phyloP scores from a whole-genome alignment of 495 filamentous ascomycete species.

The Penicillium roqueforti region DNA sequence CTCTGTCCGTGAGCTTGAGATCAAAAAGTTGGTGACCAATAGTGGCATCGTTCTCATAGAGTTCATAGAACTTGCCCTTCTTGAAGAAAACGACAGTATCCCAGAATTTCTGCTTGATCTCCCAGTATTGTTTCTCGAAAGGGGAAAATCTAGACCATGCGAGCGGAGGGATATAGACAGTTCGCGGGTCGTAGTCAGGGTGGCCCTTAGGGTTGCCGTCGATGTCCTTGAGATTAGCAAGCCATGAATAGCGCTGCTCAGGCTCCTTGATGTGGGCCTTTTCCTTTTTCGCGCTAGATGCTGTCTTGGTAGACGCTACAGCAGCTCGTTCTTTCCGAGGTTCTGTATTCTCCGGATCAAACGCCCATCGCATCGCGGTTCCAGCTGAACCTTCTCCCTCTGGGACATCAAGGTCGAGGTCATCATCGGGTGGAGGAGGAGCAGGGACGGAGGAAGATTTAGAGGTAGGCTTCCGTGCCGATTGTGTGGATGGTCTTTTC shows the following conservation, averaged over 20 bases:
- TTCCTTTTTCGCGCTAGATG: slow-evolving; percentile 57
- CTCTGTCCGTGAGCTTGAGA: slow-evolving; percentile 93
- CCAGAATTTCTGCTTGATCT: slow-evolving; percentile 97
- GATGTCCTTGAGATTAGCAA: slow-evolving; percentile 77
- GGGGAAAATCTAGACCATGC: slow-evolving; percentile 78
- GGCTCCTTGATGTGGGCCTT: slow-evolving; percentile 76
- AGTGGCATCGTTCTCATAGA: slow-evolving; percentile 97
- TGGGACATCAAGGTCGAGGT: slow-evolving; percentile 46
- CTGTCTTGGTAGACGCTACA: slow-evolving; percentile 36
- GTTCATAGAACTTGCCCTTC: slow-evolving; percentile 98
- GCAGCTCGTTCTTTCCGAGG: slow-evolving; percentile 52
- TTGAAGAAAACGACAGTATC: slow-evolving; percentile 99
- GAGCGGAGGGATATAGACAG: slow-evolving; percentile 76
- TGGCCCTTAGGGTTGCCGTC: slow-evolving; percentile 76
- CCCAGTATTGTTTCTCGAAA: slow-evolving; percentile 99
- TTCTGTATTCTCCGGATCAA: slow-evolving; percentile 70
- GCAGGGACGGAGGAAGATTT: slow-evolving; percentile 53
- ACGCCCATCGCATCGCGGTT: slow-evolving; percentile 80
- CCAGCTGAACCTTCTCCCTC: slow-evolving; percentile 60
- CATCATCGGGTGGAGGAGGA: slow-evolving; percentile 46
- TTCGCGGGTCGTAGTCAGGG: slow-evolving; percentile 88
- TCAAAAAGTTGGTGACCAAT: slow-evolving; percentile 97
- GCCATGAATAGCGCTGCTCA: slow-evolving; percentile 80
- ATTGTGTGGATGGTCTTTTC: slow-evolving; percentile 56
- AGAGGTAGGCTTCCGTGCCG: slow-evolving; percentile 51